These are phyloP conservation scores for Pythium folliculosum DNA, from an alignment of 352 stramenopile species.

Conservation along the genomic window DNA sequence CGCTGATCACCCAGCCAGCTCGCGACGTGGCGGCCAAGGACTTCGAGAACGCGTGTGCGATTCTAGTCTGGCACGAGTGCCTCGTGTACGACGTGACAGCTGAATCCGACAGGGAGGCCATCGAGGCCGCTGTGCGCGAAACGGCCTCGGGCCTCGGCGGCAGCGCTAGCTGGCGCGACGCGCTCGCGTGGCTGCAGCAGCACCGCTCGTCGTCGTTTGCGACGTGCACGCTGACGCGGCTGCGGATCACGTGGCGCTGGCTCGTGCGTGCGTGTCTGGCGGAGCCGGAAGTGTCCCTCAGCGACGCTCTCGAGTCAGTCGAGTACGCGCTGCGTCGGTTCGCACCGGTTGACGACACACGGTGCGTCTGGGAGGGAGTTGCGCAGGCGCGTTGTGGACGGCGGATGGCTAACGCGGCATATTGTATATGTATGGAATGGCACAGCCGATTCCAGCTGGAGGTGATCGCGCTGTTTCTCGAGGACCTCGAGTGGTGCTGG, in stretches of 20 bases:
- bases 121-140: conserved; percentile 27
- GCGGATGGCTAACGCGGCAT: not conserved
- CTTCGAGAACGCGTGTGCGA: conserved; percentile 13
- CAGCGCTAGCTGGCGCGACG: conserved; percentile 17
- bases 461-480: conserved; percentile 44
- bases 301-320: conserved; percentile 49
- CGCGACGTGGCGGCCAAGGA: conserved; percentile 4
- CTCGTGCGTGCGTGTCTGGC: conserved; percentile 33
- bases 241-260: conserved; percentile 67
- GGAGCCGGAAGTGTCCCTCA: conserved; percentile 1
- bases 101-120: conserved; percentile 17
- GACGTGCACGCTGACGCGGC: conserved; percentile 31
- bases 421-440: not conserved
- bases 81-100: conserved; percentile 14
- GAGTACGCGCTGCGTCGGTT: conserved; percentile 67
- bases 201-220: conserved; percentile 42
- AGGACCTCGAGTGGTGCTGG: conserved; percentile 51
- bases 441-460: conserved; percentile 56
- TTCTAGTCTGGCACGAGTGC: conserved; percentile 59
- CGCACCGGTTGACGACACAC: conserved; percentile 36
- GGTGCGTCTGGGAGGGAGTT: conserved; percentile 27
- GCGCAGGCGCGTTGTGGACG: too few relatives aligned
- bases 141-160: conserved; percentile 30
- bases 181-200: conserved; percentile 44
- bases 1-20: conserved; percentile 10